A percentile compares a stretch with the other conserved stretches of the same genome.
phyloP scores from a whole-genome alignment of 257 asterid genomes.

The Salvia miltiorrhiza region DNA sequence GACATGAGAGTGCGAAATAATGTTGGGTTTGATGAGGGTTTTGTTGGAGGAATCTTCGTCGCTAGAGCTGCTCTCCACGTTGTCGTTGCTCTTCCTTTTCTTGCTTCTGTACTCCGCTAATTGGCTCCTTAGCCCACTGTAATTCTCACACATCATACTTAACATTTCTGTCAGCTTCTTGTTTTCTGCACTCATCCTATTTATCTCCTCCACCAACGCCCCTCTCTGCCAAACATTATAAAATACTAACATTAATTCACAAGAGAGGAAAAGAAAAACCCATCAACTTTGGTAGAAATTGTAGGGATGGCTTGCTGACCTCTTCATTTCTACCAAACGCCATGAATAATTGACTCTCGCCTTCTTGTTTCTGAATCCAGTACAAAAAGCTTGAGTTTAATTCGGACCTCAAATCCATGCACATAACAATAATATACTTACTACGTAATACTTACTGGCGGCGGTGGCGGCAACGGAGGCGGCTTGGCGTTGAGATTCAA shows the following conservation, averaged over 20 bases:
- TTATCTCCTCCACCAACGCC: slow-evolving; percentile 68
- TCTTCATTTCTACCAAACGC: slow-evolving; percentile 49
- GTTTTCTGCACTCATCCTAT: slow-evolving; percentile 67
- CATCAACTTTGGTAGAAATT: no score
- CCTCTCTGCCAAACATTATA: slow-evolving; percentile 51
- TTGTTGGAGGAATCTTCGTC: slow-evolving; percentile 61
- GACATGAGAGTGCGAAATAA: slow-evolving; percentile 40
- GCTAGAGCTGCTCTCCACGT: slow-evolving; percentile 57
- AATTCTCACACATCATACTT: slow-evolving; percentile 58
- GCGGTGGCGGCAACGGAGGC: neutral
- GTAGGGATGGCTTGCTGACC: slow-evolving; percentile 31
- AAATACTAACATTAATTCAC: neutral
- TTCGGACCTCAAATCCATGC: neutral
- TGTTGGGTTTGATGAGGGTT: slow-evolving; percentile 53
- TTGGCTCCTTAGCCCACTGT: slow-evolving; percentile 48
- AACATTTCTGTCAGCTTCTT: slow-evolving; percentile 66
- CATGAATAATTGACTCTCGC: slow-evolving; percentile 44
- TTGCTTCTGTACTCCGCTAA: slow-evolving; percentile 38
- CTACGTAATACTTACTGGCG: neutral
- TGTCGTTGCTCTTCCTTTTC: slow-evolving; percentile 13
- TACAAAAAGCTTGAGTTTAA: no score
- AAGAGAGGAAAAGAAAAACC: no score
- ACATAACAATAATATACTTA: neutral
- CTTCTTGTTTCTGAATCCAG: slow-evolving; percentile 58
- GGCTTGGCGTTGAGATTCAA: slow-evolving; percentile 61